Conservation (phyloP, 2,329 filamentous ascomycete genomes). For the Xylariaceae sp. region DNA sequence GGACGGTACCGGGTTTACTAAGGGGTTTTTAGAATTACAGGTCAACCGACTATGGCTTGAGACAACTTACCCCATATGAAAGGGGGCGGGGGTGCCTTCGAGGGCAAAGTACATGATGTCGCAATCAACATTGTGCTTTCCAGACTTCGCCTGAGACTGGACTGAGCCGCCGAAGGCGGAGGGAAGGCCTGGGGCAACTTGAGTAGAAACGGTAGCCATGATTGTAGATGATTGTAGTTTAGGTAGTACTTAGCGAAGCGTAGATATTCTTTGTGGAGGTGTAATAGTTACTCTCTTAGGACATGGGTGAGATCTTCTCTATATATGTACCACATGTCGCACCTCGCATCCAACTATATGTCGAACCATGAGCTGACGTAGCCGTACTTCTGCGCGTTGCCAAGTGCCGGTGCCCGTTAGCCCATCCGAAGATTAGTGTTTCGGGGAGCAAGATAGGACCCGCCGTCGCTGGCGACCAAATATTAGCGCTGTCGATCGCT, state of each 20-base stretch:
- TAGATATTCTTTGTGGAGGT: background rate
- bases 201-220: background rate
- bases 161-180: background rate
- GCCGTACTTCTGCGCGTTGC: too few species aligned
- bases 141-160: background rate
- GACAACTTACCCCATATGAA: background rate
- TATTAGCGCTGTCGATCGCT: too few species aligned
- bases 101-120: conserved; percentile 1
- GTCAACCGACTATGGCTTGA: background rate
- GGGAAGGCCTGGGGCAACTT: background rate
- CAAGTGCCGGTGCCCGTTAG: too few species aligned
- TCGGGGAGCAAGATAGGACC: too few species aligned
- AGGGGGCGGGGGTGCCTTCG: background rate
- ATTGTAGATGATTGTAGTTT: background rate
- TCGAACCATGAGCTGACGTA: too few species aligned
- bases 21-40: background rate
- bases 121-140: background rate
- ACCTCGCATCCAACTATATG: too few species aligned
- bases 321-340: background rate
- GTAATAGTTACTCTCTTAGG: background rate
- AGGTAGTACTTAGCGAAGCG: background rate
- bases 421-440: too few species aligned
- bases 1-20: background rate
- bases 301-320: background rate
- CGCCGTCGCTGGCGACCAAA: too few species aligned